Evolutionary conservation across 805 yeast genomes (phyloP), one percentile per base, ranked within the genome.

Genomic region (Ogataea philodendri): DNA sequence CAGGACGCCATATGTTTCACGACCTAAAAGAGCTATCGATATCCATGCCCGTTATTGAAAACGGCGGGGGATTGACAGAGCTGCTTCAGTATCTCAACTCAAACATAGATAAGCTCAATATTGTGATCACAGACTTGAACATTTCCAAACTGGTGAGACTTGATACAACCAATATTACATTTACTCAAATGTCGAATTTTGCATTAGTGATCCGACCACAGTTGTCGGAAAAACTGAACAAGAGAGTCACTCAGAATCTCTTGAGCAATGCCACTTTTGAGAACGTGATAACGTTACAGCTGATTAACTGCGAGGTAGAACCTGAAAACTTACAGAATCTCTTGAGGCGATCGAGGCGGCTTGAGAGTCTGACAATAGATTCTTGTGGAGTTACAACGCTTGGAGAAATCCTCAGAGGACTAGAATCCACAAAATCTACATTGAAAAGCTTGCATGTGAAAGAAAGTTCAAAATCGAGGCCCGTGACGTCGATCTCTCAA

Each of bases 61-160:
- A 33, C 15, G 47, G 51, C 3, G 26, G 40, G 7, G 55, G 48
- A 8, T 9, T 50, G 11, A 42, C 36, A 9, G 41, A 42, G 15
- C 5, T 50, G 5, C 20, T 48, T 14, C 24, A 27, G 2, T 28
- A 22, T 29, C 28, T 44, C 11, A 37, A 38, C 6, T 27, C 46
- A 5, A 21, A 39, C 10, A 28, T 48, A 13, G 21, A 16, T 8
- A 41, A 35, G 5, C 32, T 48, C 9, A 26, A 41, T 10, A 17
- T 42, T 11, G 28, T 45, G 5, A 31, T 44, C 11, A 37, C 35
- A 6, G 38, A 32, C 14, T 10, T 30, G 10, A 26, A 19, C 5
- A 14, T 22, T n/a, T 24, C 41, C 7, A 27, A 24, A 9, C 15
- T 35, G 15, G 8, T 11, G 9, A 30, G 30, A 7, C 11, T n/a